Evolutionary conservation across 768 basidiomycete genomes (phyloP), one percentile per base, ranked within the genome.

Genomic region (Podaxis carcinomalis): DNA sequence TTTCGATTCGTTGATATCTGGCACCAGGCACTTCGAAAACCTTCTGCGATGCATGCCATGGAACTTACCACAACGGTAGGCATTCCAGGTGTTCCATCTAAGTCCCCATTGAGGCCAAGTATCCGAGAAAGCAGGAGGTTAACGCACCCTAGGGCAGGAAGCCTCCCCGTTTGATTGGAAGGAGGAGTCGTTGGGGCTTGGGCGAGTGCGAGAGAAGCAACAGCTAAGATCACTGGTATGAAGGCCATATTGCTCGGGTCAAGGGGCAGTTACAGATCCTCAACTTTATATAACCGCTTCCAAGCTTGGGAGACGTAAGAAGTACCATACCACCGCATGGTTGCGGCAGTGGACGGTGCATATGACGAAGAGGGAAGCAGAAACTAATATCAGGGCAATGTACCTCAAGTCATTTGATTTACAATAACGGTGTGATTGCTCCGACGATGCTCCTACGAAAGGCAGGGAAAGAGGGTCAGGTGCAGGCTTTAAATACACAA

Each of bases 1-100:
- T 57, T 79, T 79, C 6, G 74, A 64, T 51, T 78, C 78, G 59
- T 74, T 77, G 57, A 83, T 79, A 56, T 75, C 80, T 81, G 13
- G 49, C 27, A 19, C 50, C 32, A 16, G 23, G n/a, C 13, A 21
- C 1, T 6, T 19, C 14, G 19, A 49, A 32, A 21, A 50, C 2
- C 9, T 1, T 42, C 23, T 5, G 32, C 36, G 51, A 16, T 46
- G 25, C 37, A 32, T 44, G 21, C 14, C 5, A 27, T 60, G 3
- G 16, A 6, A 50, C 61, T n/a, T 21, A 60, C 51, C 58, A 9
- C 81, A 74, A 40, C 70, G 69, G 64, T 80, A 83, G 1, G 80
- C 81, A 58, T 83, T 83, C 81, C 81, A 82, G 19, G 75, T 70
- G 64, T 83, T 83, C 82, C 82, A 83, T 39, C 79, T 81, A 42